phyloP scores from a whole-genome alignment of 306 rosid genomes.

The Gillenia trifoliata region DNA sequence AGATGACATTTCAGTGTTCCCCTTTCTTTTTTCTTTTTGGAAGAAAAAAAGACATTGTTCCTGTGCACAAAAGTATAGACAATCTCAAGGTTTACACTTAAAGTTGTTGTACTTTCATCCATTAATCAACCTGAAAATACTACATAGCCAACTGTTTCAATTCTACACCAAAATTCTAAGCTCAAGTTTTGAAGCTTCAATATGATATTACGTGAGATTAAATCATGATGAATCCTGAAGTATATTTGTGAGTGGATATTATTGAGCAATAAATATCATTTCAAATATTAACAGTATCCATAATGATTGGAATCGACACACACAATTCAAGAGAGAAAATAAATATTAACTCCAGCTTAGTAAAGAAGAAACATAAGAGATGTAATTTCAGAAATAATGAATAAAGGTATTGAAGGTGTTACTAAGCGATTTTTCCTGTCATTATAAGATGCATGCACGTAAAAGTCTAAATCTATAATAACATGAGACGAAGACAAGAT shows the following conservation, averaged over 20 bases:
- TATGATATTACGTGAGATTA: background rate
- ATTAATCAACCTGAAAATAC: background rate
- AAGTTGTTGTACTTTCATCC: background rate
- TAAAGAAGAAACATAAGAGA: background rate
- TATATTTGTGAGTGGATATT: background rate
- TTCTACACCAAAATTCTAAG: background rate
- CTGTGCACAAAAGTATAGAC: background rate
- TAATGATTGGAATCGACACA: background rate
- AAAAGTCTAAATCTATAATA: background rate
- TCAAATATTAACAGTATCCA: background rate
- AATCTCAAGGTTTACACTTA: background rate
- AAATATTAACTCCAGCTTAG: background rate
- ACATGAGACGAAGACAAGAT: background rate
- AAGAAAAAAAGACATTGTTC: background rate
- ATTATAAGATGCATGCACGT: background rate
- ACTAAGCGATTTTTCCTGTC: background rate
- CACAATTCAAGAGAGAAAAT: background rate
- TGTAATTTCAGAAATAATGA: background rate
- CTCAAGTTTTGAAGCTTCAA: background rate
- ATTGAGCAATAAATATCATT: background rate
- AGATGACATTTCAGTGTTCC: background rate
- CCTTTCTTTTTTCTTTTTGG: background rate
- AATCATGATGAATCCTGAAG: background rate
- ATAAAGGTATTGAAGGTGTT: background rate
- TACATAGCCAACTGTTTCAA: background rate